Base-by-base conservation (phyloP, 164 flowering plant genomes). In the Amborella trichopoda region DNA sequence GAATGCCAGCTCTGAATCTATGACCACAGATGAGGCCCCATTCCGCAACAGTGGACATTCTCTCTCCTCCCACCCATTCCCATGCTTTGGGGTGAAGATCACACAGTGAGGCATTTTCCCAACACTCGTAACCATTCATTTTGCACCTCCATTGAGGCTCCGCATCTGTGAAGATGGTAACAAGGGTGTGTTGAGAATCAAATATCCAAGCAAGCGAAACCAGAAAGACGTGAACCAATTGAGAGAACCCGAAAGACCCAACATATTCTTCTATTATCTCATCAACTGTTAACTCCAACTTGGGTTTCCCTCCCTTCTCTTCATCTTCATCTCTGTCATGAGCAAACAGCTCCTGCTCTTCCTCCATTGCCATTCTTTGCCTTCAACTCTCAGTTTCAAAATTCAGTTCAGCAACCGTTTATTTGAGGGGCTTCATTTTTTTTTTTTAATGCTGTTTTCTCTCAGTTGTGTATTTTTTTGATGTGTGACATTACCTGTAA, bases 131-230 rank as follows among this genome's bases (percentile, higher is more conserved):
- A 18, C 58, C 46, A 20, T 56, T 34, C 18, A 20, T 12, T 16
- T 50, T 66, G 60, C 78, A 76, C 36, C 55, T 47, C 81, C 83
- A 77, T 1, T 67, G 5, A 2, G 87, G 88, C 48, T 73, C 74
- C 2, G 74, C 79, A 45, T 80, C 83, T 1, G 54, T 63, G 28
- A 80, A 80, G 12, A 80, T 80, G 13, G 81, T 71, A 22, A 75
- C 70, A 49, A 80, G 43, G 0, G 83, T 71, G 70, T 59, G 69
- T 40, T 75, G 81, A 0, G 80, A 59, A 26, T 80, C 81, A 26
- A 80, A 75, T 0, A 70, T 64, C 81, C 78, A 65, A 3, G 89
- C 80, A 33, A 81, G 21, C 0, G 81, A 77, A 14, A 75, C 76
- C 50, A 81, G 50, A 46, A 77, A 54, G 12, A 66, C 80, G 23